Evolutionary conservation across 164 flowering plant genomes (phyloP), one percentile per base, ranked within the genome.

Genomic region (Chloranthus sessilifolius): DNA sequence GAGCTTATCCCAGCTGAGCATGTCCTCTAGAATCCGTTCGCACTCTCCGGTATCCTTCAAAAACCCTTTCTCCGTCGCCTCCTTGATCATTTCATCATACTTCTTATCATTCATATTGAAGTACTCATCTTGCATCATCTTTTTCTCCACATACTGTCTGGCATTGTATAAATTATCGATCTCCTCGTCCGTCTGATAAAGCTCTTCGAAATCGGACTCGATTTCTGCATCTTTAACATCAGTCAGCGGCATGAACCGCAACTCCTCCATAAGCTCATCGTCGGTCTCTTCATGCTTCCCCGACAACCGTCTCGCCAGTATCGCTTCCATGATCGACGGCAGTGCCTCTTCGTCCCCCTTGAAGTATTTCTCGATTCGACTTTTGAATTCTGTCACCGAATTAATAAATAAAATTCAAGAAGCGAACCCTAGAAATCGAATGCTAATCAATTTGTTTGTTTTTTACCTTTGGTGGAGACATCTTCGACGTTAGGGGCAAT

Each of bases 1-100:
- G 28, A 92, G 89, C 53, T 86, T 86, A 50, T 89, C 97, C 95
- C 95, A 92, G 54, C 58, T 60, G 30, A 79, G 77, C 95, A 92
- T 86, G 56, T 88, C 95, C 71, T 88, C 88, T 3, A 89, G 68
- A 66, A 86, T 74, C 33, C 52, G 67, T 61, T 88, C 97, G 53
- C 94, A 81, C 58, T 84, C 91, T 31, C 50, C 69, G 1, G 88
- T 76, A 56, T 88, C 88, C 61, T 68, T 71, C 34, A 82, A 46
- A 55, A n/a, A 36, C 21, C 95, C 95, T 35, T 76, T 64, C 50
- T 85, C 65, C 16, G 60, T 50, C 0, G 75, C 89, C 57, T 86
- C 95, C 50, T 71, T 66, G 30, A 92, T 62, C 73, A 89, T 75
- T 15, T 68, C 89, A 55, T 86, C 81, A 91, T 95, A 88, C 62